Conservation (phyloP, 257 asterid genomes). For the Rehmannia glutinosa region DNA sequence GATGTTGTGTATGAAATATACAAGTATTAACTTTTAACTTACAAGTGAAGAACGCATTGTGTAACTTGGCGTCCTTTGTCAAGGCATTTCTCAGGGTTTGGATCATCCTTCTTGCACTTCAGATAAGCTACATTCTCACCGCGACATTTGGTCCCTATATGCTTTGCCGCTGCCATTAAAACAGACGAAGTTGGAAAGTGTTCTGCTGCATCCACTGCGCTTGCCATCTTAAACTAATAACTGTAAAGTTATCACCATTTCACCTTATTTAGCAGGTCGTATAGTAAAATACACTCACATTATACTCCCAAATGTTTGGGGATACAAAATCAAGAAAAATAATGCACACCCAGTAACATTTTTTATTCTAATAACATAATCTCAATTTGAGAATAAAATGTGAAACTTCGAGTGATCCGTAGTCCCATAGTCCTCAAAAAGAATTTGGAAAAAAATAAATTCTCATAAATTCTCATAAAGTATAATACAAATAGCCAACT, state of each 20-base stretch:
- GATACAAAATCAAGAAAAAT: no score
- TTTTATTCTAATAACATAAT: not conserved
- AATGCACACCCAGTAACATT: not conserved
- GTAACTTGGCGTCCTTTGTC: not conserved
- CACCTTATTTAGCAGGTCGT: not conserved
- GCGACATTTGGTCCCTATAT: constrained; percentile 26
- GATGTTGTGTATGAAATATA: not conserved
- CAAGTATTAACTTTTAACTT: constrained; percentile 22
- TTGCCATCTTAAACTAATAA: constrained; percentile 32
- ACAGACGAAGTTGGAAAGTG: constrained; percentile 59
- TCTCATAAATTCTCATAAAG: not conserved
- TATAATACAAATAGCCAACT: not conserved
- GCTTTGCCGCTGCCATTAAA: constrained; percentile 62
- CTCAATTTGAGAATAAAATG: not conserved
- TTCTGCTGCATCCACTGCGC: constrained; percentile 40
- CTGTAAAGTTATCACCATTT: not conserved
- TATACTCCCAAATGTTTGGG: no score
- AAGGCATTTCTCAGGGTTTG: not conserved
- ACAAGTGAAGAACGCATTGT: constrained; percentile 49
- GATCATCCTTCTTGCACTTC: not conserved
- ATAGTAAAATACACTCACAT: not conserved
- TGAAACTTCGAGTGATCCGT: not conserved
- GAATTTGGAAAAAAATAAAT: not conserved
- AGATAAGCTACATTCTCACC: not conserved
- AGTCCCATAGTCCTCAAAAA: not conserved